Evolutionary conservation across 1,284 basidiomycete genomes (phyloP), one percentile per base, ranked within the genome.

Genomic region (Entoloma clypeatum): DNA sequence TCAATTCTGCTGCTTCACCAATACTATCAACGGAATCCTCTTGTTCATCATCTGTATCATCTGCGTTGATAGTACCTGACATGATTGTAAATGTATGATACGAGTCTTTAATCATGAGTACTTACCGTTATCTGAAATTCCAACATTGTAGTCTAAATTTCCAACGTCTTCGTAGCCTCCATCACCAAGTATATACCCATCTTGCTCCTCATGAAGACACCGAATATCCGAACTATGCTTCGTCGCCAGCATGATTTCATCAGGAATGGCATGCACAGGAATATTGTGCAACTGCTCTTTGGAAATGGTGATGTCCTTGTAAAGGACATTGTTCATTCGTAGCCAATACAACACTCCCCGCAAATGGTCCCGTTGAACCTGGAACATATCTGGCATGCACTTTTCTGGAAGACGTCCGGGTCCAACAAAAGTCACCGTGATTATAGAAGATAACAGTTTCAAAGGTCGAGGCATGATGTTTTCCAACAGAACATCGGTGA

Each of bases 381-480:
- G 29, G 32, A 68, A 61, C 0, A 44, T 53, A 0, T 34, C 23
- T 1, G 40, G 42, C 2, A 69, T 29, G 49, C 47, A 50, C 2
- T 39, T 13, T 27, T 56, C 55, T 5, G 56, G 57, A 4, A 65
- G 19, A 4, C 51, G 33, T 13, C 56, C 53, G 3, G 28, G 18
- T 1, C 67, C 65, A 21, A 67, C 47, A 44, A 58, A 64, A 4
- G 61, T 63, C 4, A 70, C 47, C 0, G 59, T 50, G 9, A 69
- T 53, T 1, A 61, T 43, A 1, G 57, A 53, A 0, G 64, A 45
- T 4, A 70, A 50, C 1, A 68, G 47, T 1, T 11, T 16, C 0
- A 53, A 51, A 2, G 39, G 53, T 4, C 48, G 53, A 10, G 67
- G 68, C 58, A 70, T 55, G 2, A 63, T 25, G 4, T 55, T 39